Conservation (phyloP, 1,284 basidiomycete genomes). For the Boletellus dicymbophilus region DNA sequence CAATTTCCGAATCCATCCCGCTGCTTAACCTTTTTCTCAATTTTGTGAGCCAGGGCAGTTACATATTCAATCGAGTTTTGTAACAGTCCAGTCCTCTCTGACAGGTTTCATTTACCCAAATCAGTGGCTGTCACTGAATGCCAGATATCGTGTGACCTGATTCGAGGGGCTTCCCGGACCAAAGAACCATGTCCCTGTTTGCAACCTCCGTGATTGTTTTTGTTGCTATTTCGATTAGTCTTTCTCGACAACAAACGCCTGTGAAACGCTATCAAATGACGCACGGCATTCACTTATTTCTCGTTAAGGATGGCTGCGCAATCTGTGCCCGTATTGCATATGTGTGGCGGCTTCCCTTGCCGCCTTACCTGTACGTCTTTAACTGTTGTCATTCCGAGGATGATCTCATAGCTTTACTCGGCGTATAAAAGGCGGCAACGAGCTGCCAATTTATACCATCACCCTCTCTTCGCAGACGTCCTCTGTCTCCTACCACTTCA, state of each 20-base stretch:
- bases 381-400: constrained; percentile 13
- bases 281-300: constrained; percentile 30
- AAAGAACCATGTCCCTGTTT: constrained; percentile 15
- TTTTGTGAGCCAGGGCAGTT: constrained; percentile 29
- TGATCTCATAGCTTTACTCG: constrained; percentile 30
- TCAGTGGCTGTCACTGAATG: constrained; percentile 21
- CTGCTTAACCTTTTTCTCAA: constrained; percentile 20
- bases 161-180: constrained; percentile 19
- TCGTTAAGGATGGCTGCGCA: constrained; percentile 28
- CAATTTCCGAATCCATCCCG: constrained; percentile 27
- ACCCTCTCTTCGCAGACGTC: constrained; percentile 1
- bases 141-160: constrained; percentile 29
- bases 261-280: constrained; percentile 39
- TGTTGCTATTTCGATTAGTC: constrained; percentile 35
- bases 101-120: constrained; percentile 36
- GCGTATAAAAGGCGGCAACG: constrained; percentile 28
- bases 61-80: constrained; percentile 24
- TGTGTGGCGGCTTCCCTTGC: constrained; percentile 25
- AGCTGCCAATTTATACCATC: constrained; percentile 13
- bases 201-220: constrained; percentile 16
- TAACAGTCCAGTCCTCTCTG: constrained; percentile 25
- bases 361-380: constrained; percentile 22
- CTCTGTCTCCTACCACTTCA: not conserved
- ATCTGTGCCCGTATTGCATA: constrained; percentile 30
- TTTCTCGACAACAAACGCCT: constrained; percentile 38